Conservation (phyloP, 441 rosid genomes). For the Euphorbia schlechtendalii region DNA sequence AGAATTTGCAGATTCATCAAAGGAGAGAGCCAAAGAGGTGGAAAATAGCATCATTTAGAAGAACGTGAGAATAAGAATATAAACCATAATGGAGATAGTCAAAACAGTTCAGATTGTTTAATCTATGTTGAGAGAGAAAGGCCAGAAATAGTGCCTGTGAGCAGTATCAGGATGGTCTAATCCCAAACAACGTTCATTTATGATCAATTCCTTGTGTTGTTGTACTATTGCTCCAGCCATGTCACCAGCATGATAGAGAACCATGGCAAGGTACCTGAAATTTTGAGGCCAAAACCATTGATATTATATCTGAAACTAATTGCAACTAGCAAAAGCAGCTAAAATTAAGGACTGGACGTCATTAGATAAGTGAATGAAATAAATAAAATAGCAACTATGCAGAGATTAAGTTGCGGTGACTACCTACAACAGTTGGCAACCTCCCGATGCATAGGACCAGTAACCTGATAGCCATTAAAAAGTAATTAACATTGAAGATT, state of each 20-base stretch:
- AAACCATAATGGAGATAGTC: neutral
- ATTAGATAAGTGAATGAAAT: slow-evolving; percentile 1
- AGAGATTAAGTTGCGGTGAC: slow-evolving; percentile 10
- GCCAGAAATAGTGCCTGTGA: slow-evolving; percentile 56
- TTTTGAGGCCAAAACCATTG: slow-evolving; percentile 14
- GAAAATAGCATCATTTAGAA: too few relatives aligned
- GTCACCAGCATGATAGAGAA: slow-evolving; percentile 99
- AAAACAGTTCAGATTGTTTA: too few relatives aligned
- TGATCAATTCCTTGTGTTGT: slow-evolving; percentile 97
- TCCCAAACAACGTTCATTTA: slow-evolving; percentile 98
- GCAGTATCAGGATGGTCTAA: slow-evolving; percentile 99
- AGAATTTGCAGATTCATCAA: neutral
- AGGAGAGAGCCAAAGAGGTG: neutral
- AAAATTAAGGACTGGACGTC: neutral
- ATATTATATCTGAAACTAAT: too few relatives aligned
- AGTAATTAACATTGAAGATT: slow-evolving; percentile 13
- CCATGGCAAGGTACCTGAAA: slow-evolving; percentile 98
- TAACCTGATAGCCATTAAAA: slow-evolving; percentile 54
- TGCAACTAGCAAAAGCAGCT: neutral
- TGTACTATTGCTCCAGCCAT: slow-evolving; percentile 99
- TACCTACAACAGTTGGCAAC: slow-evolving; percentile 99
- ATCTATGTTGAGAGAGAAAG: too few relatives aligned
- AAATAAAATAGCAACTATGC: slow-evolving; percentile 4
- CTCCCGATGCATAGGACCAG: slow-evolving; percentile 99
- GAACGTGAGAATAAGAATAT: too few relatives aligned